Evolutionary conservation across 495 filamentous ascomycete genomes (phyloP), one percentile per base, ranked within the genome.

Genomic region (Parathielavia hyrcaniae): DNA sequence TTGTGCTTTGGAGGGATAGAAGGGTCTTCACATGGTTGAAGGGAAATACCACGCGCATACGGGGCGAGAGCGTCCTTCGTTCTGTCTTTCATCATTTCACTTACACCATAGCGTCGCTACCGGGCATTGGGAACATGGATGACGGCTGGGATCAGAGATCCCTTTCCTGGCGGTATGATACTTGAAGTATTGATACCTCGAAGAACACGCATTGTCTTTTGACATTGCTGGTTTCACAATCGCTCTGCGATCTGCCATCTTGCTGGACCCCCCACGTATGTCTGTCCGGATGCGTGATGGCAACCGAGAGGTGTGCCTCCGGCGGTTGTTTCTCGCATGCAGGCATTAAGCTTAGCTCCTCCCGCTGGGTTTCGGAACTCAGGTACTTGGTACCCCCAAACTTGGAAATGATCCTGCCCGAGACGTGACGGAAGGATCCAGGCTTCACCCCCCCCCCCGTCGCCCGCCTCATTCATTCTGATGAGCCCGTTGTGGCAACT

Each of bases 21-120:
- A 16, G 35, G 8, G 45, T 2, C 30, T 47, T 26, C 20, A 30
- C n/a, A n/a, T n/a, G n/a, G n/a, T n/a, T n/a, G n/a, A n/a, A 26
- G 41, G 39, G 45, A 57, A 40, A 57, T 57, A 57, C 45, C 53
- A 55, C 41, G 53, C 20, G 38, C 32, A 55, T 26, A 23, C 11
- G 43, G 54, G 53, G 45, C 54, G 36, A 57, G 50, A 57, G 50
- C 23, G 20, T 17, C 55, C 22, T 50, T 57, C 46, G 38, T 50
- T 57, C 8, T 40, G 16, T 39, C n/a, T 52, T 26, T 10, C 10
- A 3, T 17, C 17, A n/a, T 14, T 40, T 39, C 49, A 19, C 43
- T 39, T 14, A 32, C 43, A 44, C 23, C 55, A 44, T 26, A 44
- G 55, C 55, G 26, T 51, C 38, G 44, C n/a, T 46, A 50, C 38